phyloP scores from a whole-genome alignment of 106 monocot species.

The Platanthera zijinensis region DNA sequence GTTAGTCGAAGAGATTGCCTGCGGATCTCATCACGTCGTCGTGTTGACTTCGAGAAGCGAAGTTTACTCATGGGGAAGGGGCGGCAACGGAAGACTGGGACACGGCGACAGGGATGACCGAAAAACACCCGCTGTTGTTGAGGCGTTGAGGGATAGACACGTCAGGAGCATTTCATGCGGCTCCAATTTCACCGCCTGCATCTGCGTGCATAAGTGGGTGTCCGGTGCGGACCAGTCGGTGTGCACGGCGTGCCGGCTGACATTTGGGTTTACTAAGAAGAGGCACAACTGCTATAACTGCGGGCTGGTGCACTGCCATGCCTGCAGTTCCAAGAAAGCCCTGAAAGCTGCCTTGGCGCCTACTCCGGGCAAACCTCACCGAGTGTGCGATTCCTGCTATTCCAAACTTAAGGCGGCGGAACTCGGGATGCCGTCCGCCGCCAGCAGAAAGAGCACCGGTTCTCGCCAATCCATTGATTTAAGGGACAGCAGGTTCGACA shows the following conservation, averaged over 20 bases:
- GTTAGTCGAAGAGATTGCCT: conserved; percentile 59
- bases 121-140: conserved; percentile 44
- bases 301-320: conserved; percentile 51
- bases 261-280: conserved; percentile 64
- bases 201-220: conserved; percentile 66
- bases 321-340: conserved; percentile 45
- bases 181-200: conserved; percentile 48
- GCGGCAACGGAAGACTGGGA: conserved; percentile 60
- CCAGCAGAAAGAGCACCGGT: conserved; percentile 27
- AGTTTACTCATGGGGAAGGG: conserved; percentile 62
- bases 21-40: conserved; percentile 53
- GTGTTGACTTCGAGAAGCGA: conserved; percentile 53
- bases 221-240: conserved; percentile 56
- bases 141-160: conserved; percentile 51
- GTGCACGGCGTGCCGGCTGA: conserved; percentile 51
- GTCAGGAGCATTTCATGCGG: conserved; percentile 64
- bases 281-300: conserved; percentile 71
- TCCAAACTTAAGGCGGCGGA: conserved; percentile 37
- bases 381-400: conserved; percentile 58
- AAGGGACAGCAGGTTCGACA: conserved; percentile 27
- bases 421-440: conserved; percentile 11
- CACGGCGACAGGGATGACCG: conserved; percentile 51
- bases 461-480: conserved; percentile 37
- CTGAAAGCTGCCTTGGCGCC: conserved; percentile 51
- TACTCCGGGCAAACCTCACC: conserved; percentile 51